A percentile compares a stretch with the other conserved stretches of the same genome.
Conservation (phyloP, 208 protist genomes). For the Acanthamoeba healyi region DNA sequence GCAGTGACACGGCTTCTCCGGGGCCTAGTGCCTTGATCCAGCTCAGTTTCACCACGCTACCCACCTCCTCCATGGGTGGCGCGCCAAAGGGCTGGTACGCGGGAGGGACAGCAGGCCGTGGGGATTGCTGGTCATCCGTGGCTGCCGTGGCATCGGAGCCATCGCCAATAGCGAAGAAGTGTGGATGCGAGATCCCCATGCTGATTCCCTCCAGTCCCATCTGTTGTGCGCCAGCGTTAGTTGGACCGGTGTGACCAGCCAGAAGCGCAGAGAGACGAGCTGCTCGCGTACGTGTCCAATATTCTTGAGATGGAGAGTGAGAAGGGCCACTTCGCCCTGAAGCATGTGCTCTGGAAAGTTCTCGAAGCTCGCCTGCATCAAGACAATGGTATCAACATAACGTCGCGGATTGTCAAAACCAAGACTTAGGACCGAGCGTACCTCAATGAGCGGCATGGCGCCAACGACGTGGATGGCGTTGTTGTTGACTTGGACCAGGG, state of each 20-base stretch:
- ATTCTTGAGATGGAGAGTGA: conserved; percentile 4
- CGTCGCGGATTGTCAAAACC: too few species aligned
- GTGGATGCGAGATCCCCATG: conserved; percentile 4
- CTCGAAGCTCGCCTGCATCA: conserved; percentile 38
- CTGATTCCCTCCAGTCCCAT: not conserved
- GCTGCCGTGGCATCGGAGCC: not conserved
- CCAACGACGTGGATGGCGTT: conserved; percentile 28
- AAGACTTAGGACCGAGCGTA: not conserved
- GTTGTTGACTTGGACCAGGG: not conserved
- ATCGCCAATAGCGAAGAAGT: conserved; percentile 31
- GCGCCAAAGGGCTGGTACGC: not conserved
- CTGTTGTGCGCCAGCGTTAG: not conserved
- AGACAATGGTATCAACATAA: too few species aligned
- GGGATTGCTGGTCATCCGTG: not conserved
- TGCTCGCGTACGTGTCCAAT: conserved; percentile 40
- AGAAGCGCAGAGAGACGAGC: too few species aligned
- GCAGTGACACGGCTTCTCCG: conserved; percentile 22
- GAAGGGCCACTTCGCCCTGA: conserved; percentile 28
- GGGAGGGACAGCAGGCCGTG: not conserved
- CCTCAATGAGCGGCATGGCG: conserved; percentile 27
- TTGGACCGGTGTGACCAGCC: too few species aligned
- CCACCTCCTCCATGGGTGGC: not conserved
- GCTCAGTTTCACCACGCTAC: conserved; percentile 4
- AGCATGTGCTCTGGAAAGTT: conserved; percentile 51
- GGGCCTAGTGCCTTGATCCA: not conserved